Conservation (phyloP, 768 basidiomycete genomes). For the Boletus pseudopeckii region DNA sequence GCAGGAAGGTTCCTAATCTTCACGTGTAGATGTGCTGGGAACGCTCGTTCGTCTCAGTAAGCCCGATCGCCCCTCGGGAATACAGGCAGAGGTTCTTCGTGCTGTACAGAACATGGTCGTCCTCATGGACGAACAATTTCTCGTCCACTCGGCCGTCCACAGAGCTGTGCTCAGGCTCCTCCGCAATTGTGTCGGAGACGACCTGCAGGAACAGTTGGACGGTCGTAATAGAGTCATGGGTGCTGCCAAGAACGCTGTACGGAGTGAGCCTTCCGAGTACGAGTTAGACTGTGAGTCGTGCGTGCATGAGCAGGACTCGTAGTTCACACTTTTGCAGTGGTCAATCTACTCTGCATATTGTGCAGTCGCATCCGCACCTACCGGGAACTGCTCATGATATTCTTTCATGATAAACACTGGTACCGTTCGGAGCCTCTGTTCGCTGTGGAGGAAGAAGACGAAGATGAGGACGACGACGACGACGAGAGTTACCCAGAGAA, state of each 20-base stretch:
- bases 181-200: conserved; percentile 87
- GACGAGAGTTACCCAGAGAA: conserved; percentile 18
- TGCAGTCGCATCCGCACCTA: conserved; percentile 90
- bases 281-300: conserved; percentile 76
- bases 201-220: conserved; percentile 83
- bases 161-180: conserved; percentile 82
- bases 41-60: conserved; percentile 85
- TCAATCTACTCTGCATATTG: conserved; percentile 86
- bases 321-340: conserved; percentile 51
- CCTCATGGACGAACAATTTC: conserved; percentile 87
- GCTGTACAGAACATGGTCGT: conserved; percentile 90
- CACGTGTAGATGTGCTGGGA: conserved; percentile 66
- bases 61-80: conserved; percentile 80
- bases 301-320: not conserved
- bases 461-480: conserved; percentile 56
- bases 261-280: conserved; percentile 79
- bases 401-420: conserved; percentile 94
- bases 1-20: not conserved
- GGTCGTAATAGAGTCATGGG: conserved; percentile 76
- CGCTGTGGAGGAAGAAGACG: conserved; percentile 72
- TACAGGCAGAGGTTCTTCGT: conserved; percentile 84
- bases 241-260: conserved; percentile 69
- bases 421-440: conserved; percentile 74
- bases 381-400: conserved; percentile 90
- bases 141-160: conserved; percentile 89